Evolutionary conservation across 257 asterid species (phyloP).

Genomic region (Nicotiana noctiflora): DNA sequence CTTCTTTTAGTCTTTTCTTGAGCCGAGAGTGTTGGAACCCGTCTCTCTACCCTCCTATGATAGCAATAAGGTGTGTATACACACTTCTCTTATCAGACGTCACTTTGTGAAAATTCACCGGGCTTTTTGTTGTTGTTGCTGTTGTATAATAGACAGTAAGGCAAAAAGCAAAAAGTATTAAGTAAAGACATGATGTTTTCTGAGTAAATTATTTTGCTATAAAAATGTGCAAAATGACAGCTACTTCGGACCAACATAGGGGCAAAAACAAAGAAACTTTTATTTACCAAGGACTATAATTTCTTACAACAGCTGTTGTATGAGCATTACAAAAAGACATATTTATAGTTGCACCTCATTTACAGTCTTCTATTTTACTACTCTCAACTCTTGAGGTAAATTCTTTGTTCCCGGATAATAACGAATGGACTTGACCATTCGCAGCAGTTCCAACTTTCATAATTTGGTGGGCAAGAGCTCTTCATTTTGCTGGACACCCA

Average conservation of each 20-base stretch:
- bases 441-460: not conserved
- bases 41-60: too few species aligned
- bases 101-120: too few species aligned
- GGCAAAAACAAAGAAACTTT: not conserved
- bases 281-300: not conserved
- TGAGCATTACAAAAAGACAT: not conserved
- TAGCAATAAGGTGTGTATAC: too few species aligned
- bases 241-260: not conserved
- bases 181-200: not conserved
- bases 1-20: too few species aligned
- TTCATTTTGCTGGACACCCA: conserved; percentile 61
- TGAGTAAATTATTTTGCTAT: too few species aligned
- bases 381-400: not conserved
- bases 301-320: not conserved
- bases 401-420: not conserved
- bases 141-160: not conserved
- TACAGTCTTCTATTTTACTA: not conserved
- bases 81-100: too few species aligned
- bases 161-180: not conserved
- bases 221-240: not conserved
- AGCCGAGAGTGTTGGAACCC: too few species aligned
- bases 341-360: not conserved
- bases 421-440: not conserved
- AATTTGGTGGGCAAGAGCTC: conserved; percentile 24
- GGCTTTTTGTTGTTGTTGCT: too few species aligned